phyloP scores from a whole-genome alignment of 2,329 filamentous ascomycete genomes.

The Neobulgaria alba region DNA sequence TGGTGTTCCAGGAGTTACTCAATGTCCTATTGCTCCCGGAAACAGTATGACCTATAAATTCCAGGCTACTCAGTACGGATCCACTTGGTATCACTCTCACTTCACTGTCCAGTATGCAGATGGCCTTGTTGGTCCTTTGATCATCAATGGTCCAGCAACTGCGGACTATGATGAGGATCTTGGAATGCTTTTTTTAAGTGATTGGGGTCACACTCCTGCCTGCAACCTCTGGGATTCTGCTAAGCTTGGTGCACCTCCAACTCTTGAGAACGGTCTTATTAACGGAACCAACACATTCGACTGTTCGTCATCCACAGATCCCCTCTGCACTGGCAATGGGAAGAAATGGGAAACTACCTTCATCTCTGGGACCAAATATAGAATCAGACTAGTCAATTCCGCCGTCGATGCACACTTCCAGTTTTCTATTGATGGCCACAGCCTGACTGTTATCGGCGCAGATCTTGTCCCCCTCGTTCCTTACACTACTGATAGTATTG shows the following conservation, averaged over 20 bases:
- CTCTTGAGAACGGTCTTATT: slow-evolving; percentile 23
- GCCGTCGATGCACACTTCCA: slow-evolving; percentile 36
- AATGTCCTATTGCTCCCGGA: slow-evolving; percentile 60
- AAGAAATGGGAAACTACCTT: slow-evolving; percentile 26
- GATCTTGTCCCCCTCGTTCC: slow-evolving; percentile 52
- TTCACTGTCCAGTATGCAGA: slow-evolving; percentile 31
- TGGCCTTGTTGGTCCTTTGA: slow-evolving; percentile 49
- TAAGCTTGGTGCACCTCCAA: slow-evolving; percentile 18
- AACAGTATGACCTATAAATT: slow-evolving; percentile 33
- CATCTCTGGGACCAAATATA: slow-evolving; percentile 33
- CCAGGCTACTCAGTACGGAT: slow-evolving; percentile 26
- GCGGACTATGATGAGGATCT: slow-evolving; percentile 46
- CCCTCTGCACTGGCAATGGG: slow-evolving; percentile 22
- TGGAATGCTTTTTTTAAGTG: slow-evolving; percentile 23
- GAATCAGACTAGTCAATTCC: slow-evolving; percentile 37
- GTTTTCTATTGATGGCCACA: slow-evolving; percentile 49
- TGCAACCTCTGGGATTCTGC: slow-evolving; percentile 21
- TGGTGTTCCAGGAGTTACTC: slow-evolving; percentile 39
- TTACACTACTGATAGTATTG: slow-evolving; percentile 40
- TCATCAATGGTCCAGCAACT: slow-evolving; percentile 51
- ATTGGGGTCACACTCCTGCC: slow-evolving; percentile 25
- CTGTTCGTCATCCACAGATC: slow-evolving; percentile 16
- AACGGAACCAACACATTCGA: slow-evolving; percentile 26
- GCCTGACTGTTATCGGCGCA: slow-evolving; percentile 46
- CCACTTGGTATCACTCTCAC: slow-evolving; percentile 28